Evolutionary conservation across 2,329 filamentous ascomycete species (phyloP).

Genomic region (Hyphodiscus sp.): DNA sequence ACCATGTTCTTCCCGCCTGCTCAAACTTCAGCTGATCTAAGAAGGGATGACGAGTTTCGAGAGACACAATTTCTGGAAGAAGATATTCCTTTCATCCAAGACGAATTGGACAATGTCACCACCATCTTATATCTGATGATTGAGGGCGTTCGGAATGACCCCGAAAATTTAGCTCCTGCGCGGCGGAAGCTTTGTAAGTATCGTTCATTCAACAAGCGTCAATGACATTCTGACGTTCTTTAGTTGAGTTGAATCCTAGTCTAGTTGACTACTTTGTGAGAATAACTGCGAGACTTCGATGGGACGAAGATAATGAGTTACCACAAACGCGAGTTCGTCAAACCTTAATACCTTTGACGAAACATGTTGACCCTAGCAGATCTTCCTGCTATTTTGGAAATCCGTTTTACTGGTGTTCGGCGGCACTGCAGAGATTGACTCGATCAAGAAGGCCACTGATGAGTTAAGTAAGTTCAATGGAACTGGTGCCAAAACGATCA

Average conservation of each 20-base stretch:
- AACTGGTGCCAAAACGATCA: conserved; percentile 63
- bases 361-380: conserved; percentile 36
- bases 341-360: conserved; percentile 8
- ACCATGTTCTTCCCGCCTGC: conserved; percentile 10
- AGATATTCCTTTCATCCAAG: conserved; percentile 37
- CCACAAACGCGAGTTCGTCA: conserved; percentile 56
- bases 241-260: conserved; percentile 54
- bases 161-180: conserved; percentile 37
- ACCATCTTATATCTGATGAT: conserved; percentile 56
- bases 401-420: conserved; percentile 81
- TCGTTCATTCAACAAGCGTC: neutral
- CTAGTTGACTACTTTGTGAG: conserved; percentile 68
- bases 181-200: conserved; percentile 40
- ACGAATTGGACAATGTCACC: conserved; percentile 57
- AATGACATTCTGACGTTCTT: conserved; percentile 17
- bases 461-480: conserved; percentile 41
- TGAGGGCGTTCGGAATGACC: conserved; percentile 49
- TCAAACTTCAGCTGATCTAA: conserved; percentile 6
- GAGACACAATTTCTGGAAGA: conserved; percentile 26
- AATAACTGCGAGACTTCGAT: conserved; percentile 60
- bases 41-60: conserved; percentile 31
- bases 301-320: conserved; percentile 60
- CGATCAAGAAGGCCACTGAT: conserved; percentile 65
- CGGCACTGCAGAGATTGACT: conserved; percentile 64
- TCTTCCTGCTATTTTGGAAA: conserved; percentile 88